phyloP scores from a whole-genome alignment of 129 eudicot species.

The Tagetes erecta region DNA sequence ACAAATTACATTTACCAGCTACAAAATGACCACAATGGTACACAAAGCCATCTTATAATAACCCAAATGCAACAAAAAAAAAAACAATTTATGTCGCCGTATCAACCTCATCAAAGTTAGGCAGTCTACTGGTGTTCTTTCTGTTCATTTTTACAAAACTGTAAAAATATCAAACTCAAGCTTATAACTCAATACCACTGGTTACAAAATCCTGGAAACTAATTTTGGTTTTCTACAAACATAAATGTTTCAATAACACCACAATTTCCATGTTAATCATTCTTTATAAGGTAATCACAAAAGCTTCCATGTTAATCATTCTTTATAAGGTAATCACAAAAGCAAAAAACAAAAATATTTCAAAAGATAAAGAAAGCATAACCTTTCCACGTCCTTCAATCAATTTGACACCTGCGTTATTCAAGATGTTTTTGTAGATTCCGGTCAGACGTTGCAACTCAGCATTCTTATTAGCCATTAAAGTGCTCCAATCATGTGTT shows the following conservation, averaged over 20 bases:
- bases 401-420: conserved; percentile 75
- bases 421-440: conserved; percentile 84
- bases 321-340: conserved; percentile 15
- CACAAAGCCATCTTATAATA: neutral
- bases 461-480: conserved; percentile 96
- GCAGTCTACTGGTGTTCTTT: neutral
- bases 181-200: neutral
- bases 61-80: neutral
- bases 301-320: neutral
- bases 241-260: neutral
- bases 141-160: neutral
- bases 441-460: conserved; percentile 95
- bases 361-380: neutral
- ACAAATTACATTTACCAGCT: neutral
- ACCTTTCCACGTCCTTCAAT: conserved; percentile 99
- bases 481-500: conserved; percentile 90
- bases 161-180: neutral
- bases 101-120: conserved; percentile 1
- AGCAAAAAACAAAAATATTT: neutral
- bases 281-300: conserved; percentile 13
- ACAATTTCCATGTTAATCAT: neutral
- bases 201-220: neutral
- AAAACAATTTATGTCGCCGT: neutral
- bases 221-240: neutral
- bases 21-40: neutral